phyloP scores from a whole-genome alignment of 2,329 filamentous ascomycete genomes.

The Aphanoascus verrucosus region DNA sequence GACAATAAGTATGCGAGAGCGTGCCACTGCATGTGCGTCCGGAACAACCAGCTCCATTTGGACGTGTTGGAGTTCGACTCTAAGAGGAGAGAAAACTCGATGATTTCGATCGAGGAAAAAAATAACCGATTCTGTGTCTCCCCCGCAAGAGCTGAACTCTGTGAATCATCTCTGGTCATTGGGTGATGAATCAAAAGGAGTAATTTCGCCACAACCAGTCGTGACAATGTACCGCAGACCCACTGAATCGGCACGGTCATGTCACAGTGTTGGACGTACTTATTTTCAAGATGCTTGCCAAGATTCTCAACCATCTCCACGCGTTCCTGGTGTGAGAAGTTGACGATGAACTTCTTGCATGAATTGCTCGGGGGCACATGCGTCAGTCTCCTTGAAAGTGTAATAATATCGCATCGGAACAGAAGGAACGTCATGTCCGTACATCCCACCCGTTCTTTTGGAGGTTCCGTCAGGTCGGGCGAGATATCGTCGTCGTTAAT shows the following conservation, averaged over 20 bases:
- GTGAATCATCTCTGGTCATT: conserved; percentile 48
- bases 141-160: conserved; percentile 43
- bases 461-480: conserved; percentile 40
- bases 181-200: conserved; percentile 69
- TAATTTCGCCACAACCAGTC: conserved; percentile 66
- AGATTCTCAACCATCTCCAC: conserved; percentile 42
- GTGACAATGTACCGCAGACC: conserved; percentile 56
- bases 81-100: conserved; percentile 58
- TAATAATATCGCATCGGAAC: conserved; percentile 45
- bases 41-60: conserved; percentile 57
- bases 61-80: conserved; percentile 52
- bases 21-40: conserved; percentile 56
- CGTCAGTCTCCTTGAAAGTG: conserved; percentile 32
- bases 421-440: conserved; percentile 45
- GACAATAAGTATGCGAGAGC: conserved; percentile 51
- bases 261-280: conserved; percentile 45
- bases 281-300: conserved; percentile 45
- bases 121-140: conserved; percentile 60
- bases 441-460: conserved; percentile 40
- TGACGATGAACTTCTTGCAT: conserved; percentile 16
- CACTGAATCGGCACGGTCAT: conserved; percentile 50
- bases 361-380: conserved; percentile 25
- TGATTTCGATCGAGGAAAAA: conserved; percentile 60
- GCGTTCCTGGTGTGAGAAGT: conserved; percentile 27
- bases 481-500: conserved; percentile 43